A percentile compares a stretch with the other conserved stretches of the same genome.
These are phyloP conservation scores for Apiospora malaysiana DNA, from an alignment of 2,329 filamentous ascomycete genomes.

Conservation along the genomic window DNA sequence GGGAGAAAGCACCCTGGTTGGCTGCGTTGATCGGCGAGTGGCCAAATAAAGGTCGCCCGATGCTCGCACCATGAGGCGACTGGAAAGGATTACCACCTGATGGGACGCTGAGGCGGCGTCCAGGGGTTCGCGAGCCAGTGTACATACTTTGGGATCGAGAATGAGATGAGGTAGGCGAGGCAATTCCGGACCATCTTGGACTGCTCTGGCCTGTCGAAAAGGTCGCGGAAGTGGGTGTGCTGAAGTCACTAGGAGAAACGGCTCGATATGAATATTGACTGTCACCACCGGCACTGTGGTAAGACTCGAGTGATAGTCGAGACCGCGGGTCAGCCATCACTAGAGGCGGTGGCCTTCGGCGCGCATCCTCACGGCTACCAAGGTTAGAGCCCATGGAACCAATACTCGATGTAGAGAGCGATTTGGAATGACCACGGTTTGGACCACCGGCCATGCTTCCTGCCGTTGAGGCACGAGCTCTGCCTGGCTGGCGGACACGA, in stretches of 20 bases:
- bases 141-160: slow-evolving; percentile 78
- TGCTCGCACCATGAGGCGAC: slow-evolving; percentile 61
- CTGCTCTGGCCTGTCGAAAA: slow-evolving; percentile 80
- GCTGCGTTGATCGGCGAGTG: slow-evolving; percentile 58
- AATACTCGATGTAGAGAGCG: slow-evolving; percentile 85
- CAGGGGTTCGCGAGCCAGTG: slow-evolving; percentile 66
- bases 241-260: slow-evolving; percentile 75
- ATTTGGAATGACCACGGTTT: slow-evolving; percentile 79
- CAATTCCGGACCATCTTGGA: slow-evolving; percentile 73
- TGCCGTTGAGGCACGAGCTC: slow-evolving; percentile 78
- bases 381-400: slow-evolving; percentile 71
- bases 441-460: slow-evolving; percentile 74
- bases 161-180: slow-evolving; percentile 75
- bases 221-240: slow-evolving; percentile 83
- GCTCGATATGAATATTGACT: slow-evolving; percentile 70
- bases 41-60: slow-evolving; percentile 61
- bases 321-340: slow-evolving; percentile 80
- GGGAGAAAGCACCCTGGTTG: slow-evolving; percentile 59
- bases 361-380: slow-evolving; percentile 67
- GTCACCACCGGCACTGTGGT: slow-evolving; percentile 68
- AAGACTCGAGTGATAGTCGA: slow-evolving; percentile 71
- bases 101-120: slow-evolving; percentile 81
- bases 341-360: slow-evolving; percentile 78
- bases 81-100: slow-evolving; percentile 78
- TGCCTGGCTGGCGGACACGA: slow-evolving; percentile 74